Conservation (phyloP, 2,329 filamentous ascomycete species). For the Hypoxylon rubiginosum region DNA sequence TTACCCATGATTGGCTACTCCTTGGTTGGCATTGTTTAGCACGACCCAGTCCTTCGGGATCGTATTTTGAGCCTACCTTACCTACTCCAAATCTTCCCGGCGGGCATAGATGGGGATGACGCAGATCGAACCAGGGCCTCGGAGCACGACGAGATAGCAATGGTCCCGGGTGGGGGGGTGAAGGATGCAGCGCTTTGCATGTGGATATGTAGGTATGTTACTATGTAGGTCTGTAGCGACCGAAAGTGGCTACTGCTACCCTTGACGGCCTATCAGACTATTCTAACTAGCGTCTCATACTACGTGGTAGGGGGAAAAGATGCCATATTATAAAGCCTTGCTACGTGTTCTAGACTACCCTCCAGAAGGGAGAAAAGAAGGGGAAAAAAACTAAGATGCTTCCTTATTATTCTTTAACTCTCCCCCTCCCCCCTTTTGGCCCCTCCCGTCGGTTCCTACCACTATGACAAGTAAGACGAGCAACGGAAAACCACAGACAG, state of each 20-base stretch:
- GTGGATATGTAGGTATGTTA: slow-evolving; percentile 5
- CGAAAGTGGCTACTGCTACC: slow-evolving; percentile 2
- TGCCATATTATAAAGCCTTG: slow-evolving; percentile 26
- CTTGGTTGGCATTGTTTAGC: background rate
- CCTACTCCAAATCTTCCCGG: slow-evolving; percentile 10
- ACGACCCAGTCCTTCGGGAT: slow-evolving; percentile 26
- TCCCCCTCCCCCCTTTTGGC: background rate
- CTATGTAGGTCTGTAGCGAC: background rate
- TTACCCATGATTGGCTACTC: slow-evolving; percentile 13
- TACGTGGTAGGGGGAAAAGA: slow-evolving; percentile 25
- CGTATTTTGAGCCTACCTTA: slow-evolving; percentile 10
- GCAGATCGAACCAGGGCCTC: slow-evolving; percentile 7
- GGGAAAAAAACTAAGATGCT: slow-evolving; percentile 7
- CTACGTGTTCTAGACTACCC: slow-evolving; percentile 7
- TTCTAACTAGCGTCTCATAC: slow-evolving; percentile 25
- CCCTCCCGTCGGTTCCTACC: slow-evolving; percentile 3
- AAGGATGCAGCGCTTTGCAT: slow-evolving; percentile 22
- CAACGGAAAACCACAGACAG: slow-evolving; percentile 27
- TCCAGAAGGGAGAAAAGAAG: slow-evolving; percentile 8
- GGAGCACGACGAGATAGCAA: slow-evolving; percentile 6
- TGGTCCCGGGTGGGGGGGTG: slow-evolving; percentile 19
- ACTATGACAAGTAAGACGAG: slow-evolving; percentile 34
- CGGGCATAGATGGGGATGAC: background rate
- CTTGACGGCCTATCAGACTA: slow-evolving; percentile 28
- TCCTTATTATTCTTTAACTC: slow-evolving; percentile 5